Conservation (phyloP, 2,329 filamentous ascomycete genomes). For the Cladophialophora yegresii region DNA sequence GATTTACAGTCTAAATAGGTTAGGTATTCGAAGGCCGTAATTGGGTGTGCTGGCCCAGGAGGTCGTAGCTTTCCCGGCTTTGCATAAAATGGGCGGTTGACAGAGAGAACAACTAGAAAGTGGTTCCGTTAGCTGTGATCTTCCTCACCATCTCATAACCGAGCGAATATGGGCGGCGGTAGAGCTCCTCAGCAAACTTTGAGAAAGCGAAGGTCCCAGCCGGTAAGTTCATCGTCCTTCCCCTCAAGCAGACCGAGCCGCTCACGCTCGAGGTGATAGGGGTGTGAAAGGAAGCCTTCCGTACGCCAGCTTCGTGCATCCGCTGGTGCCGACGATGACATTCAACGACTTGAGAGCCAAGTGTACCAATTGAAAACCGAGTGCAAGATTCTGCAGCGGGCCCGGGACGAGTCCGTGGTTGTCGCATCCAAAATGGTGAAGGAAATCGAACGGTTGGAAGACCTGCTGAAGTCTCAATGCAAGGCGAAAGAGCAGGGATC, state of each 20-base stretch:
- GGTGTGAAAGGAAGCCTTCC: not conserved
- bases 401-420: conserved; percentile 5
- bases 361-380: conserved; percentile 7
- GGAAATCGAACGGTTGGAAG: conserved; percentile 13
- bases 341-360: conserved; percentile 10
- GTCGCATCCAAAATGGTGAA: conserved; percentile 10
- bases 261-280: conserved; percentile 9
- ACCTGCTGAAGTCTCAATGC: not conserved
- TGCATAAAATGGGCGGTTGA: conserved; percentile 8
- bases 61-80: conserved; percentile 1
- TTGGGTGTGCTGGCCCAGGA: not conserved
- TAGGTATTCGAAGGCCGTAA: conserved; percentile 2
- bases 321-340: conserved; percentile 9
- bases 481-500: conserved; percentile 7
- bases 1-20: conserved; percentile 3
- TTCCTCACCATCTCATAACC: conserved; percentile 2
- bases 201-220: conserved; percentile 7
- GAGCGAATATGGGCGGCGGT: conserved; percentile 16
- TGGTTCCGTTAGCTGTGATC: not conserved
- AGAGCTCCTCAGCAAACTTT: conserved; percentile 3
- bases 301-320: not conserved
- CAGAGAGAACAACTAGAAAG: conserved; percentile 6
- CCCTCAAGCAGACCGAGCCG: not conserved
- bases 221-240: conserved; percentile 3
- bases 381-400: conserved; percentile 15